Conservation (phyloP, 2,329 filamentous ascomycete genomes). For the Aspergillus sp. region DNA sequence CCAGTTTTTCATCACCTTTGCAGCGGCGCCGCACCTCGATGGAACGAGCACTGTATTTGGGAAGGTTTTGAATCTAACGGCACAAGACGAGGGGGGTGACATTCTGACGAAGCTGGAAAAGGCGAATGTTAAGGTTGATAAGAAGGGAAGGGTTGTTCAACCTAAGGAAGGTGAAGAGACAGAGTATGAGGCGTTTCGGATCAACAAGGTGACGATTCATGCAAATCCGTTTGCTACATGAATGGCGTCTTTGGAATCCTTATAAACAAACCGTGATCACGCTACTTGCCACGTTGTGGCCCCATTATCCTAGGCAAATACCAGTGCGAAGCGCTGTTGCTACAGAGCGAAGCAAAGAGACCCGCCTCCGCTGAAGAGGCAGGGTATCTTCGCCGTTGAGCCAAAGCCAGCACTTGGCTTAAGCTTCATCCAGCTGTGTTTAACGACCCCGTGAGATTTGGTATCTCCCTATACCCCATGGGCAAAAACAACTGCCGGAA, state of each 20-base stretch:
- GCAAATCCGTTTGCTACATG: constrained; percentile 64
- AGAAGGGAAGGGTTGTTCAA: constrained; percentile 58
- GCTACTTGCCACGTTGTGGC: neutral
- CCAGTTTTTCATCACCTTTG: constrained; percentile 66
- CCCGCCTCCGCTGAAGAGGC: neutral
- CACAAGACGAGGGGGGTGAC: constrained; percentile 46
- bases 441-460: neutral
- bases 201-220: constrained; percentile 60
- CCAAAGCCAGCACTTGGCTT: neutral
- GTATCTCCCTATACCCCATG: neutral
- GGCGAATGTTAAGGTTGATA: constrained; percentile 61
- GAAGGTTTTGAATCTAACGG: constrained; percentile 51
- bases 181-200: constrained; percentile 51
- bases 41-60: constrained; percentile 68
- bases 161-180: constrained; percentile 40
- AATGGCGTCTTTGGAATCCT: constrained; percentile 15
- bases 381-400: neutral
- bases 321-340: neutral
- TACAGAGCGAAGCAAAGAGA: neutral
- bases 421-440: neutral
- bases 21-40: constrained; percentile 62
- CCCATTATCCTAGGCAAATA: neutral
- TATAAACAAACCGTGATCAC: neutral
- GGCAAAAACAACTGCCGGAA: neutral
- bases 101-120: constrained; percentile 54